phyloP scores from a whole-genome alignment of 148 eudicot species.

The Vaccinium darrowii region DNA sequence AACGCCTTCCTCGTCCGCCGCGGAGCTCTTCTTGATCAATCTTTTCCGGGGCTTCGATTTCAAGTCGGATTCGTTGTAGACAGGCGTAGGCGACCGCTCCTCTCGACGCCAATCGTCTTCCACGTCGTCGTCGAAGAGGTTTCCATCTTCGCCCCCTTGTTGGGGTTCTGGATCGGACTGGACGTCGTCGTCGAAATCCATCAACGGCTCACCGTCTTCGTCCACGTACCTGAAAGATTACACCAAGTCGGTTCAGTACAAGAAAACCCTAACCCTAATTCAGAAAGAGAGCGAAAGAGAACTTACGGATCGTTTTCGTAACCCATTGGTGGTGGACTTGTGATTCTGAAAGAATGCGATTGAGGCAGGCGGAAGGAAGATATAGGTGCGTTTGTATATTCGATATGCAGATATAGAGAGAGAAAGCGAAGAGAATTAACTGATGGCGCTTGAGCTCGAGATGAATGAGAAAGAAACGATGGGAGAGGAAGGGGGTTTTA shows the following conservation, averaged over 20 bases:
- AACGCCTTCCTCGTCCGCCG: conserved; percentile 18
- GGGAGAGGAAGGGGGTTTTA: no score
- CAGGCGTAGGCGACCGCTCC: conserved; percentile 53
- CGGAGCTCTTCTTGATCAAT: conserved; percentile 57
- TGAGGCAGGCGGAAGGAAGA: neutral
- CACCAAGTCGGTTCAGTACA: conserved; percentile 13
- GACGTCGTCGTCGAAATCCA: conserved; percentile 60
- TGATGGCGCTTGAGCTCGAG: neutral
- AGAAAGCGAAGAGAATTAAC: neutral
- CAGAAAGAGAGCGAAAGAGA: neutral
- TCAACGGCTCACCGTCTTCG: conserved; percentile 85
- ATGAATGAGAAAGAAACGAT: neutral
- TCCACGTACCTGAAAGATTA: conserved; percentile 52
- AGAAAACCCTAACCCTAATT: conserved; percentile 44
- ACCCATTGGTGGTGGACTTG: conserved; percentile 32
- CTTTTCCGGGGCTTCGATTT: conserved; percentile 61
- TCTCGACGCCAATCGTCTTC: conserved; percentile 44
- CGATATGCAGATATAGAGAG: no score
- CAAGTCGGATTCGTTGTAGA: conserved; percentile 32
- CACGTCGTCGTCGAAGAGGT: conserved; percentile 33
- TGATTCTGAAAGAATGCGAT: neutral
- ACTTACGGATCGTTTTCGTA: conserved; percentile 65
- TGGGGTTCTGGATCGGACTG: conserved; percentile 59
- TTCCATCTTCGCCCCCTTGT: conserved; percentile 28
- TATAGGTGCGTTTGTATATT: neutral